Conservation (phyloP, 2,329 filamentous ascomycete species). For the Xylariaceae sp. region DNA sequence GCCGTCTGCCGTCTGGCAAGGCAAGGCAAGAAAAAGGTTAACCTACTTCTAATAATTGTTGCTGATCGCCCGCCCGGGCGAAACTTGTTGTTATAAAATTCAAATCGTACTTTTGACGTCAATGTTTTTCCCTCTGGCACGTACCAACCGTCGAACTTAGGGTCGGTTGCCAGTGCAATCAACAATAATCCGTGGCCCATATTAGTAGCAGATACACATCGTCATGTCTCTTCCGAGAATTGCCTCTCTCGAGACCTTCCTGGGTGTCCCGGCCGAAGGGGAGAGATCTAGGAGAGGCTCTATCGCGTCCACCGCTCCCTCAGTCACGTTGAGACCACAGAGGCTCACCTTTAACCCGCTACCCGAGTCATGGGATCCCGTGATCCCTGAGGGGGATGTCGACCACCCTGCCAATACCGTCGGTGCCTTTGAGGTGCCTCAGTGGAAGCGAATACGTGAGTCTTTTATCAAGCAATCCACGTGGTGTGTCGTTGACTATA, state of each 20-base stretch:
- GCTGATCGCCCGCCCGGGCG: background rate
- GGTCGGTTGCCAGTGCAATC: no score
- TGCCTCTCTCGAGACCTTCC: constrained; percentile 48
- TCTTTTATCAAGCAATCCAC: constrained; percentile 8
- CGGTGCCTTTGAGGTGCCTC: constrained; percentile 49
- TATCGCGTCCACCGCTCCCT: constrained; percentile 34
- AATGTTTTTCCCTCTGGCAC: background rate
- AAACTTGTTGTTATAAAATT: background rate
- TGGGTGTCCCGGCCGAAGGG: constrained; percentile 35
- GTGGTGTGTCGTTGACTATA: background rate
- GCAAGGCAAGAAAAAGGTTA: background rate
- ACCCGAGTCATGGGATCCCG: constrained; percentile 46
- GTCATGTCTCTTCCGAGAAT: constrained; percentile 50
- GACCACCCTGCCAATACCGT: constrained; percentile 39
- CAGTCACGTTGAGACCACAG: constrained; percentile 37
- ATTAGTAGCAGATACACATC: no score
- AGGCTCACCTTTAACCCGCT: constrained; percentile 51
- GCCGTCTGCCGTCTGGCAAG: no score
- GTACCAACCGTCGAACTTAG: no score
- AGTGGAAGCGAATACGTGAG: constrained; percentile 50
- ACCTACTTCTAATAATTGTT: no score
- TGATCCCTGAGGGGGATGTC: constrained; percentile 32
- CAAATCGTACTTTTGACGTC: background rate
- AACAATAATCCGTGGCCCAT: no score
- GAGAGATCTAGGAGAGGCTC: constrained; percentile 36